phyloP scores from a whole-genome alignment of 1,139 yeast genomes.

The Meyerozyma athensensis region DNA sequence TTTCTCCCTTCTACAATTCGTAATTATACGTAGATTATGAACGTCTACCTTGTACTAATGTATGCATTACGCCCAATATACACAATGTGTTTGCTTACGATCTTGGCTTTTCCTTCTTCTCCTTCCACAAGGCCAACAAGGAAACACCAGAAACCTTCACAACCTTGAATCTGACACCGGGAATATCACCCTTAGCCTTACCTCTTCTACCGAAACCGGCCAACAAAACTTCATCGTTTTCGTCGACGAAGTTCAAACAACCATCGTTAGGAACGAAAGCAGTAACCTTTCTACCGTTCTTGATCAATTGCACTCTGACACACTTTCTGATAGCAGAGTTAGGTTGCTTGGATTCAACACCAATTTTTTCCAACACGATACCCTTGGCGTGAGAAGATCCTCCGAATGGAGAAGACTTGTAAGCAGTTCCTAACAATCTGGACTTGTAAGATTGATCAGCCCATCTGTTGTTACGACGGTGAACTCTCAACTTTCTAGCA shows the following conservation, averaged over 20 bases:
- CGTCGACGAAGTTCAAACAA: constrained; percentile 99
- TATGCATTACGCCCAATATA: constrained; percentile 5
- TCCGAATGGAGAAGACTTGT: constrained; percentile 99
- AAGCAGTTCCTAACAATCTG: constrained; percentile 98
- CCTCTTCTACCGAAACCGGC: constrained; percentile 99
- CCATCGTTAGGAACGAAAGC: constrained; percentile 99
- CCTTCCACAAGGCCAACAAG: constrained; percentile 99
- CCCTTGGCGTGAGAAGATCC: constrained; percentile 99
- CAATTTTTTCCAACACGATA: constrained; percentile 98
- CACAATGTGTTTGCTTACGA: constrained; percentile 49
- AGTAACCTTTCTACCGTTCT: constrained; percentile 99
- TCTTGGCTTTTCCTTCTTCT: constrained; percentile 99
- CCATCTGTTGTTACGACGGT: constrained; percentile 99
- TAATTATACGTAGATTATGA: constrained; percentile 1
- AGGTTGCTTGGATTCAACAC: constrained; percentile 99
- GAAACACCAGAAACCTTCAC: constrained; percentile 99
- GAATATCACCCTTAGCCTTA: constrained; percentile 99
- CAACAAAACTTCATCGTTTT: constrained; percentile 97
- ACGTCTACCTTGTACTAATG: constrained; percentile 2
- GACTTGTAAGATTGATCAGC: constrained; percentile 98
- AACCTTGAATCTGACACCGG: constrained; percentile 99
- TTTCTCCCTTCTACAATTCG: constrained; percentile 1
- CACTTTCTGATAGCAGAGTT: constrained; percentile 99
- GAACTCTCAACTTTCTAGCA: constrained; percentile 99
- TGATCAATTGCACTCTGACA: constrained; percentile 99